Evolutionary conservation across 78 protist species (phyloP).

Genomic region (Bigelowiella natans): DNA sequence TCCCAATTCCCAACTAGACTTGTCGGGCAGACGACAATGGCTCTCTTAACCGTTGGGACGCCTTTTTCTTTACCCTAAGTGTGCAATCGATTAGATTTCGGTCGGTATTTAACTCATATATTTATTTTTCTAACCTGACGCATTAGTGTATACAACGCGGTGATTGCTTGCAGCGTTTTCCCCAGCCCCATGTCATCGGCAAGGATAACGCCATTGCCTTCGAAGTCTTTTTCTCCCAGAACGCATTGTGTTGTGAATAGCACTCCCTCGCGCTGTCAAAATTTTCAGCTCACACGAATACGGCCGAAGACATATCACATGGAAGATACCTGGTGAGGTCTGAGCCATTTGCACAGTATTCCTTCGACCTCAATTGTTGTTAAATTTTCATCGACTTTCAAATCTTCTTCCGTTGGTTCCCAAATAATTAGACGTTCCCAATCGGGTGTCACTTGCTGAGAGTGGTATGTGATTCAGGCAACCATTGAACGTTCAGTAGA

Average conservation of each 20-base stretch:
- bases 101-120: no score
- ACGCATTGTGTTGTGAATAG: background rate
- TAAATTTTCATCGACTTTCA: background rate
- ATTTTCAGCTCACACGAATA: background rate
- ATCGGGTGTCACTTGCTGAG: no score
- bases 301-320: background rate
- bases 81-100: no score
- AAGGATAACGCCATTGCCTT: background rate
- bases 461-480: background rate
- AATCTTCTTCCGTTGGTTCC: background rate
- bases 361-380: background rate
- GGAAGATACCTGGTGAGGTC: background rate
- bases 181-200: constrained; percentile 22
- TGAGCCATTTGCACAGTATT: background rate
- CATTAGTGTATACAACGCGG: background rate
- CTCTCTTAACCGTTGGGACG: background rate
- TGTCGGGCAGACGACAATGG: background rate
- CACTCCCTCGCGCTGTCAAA: background rate
- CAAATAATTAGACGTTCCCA: background rate
- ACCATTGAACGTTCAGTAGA: background rate
- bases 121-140: no score
- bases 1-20: constrained; percentile 4
- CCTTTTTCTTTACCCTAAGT: background rate
- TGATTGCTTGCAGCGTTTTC: constrained; percentile 10
- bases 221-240: background rate